Evolutionary conservation across 2,329 filamentous ascomycete genomes (phyloP).

Genomic region (Penicillium verrucosum): DNA sequence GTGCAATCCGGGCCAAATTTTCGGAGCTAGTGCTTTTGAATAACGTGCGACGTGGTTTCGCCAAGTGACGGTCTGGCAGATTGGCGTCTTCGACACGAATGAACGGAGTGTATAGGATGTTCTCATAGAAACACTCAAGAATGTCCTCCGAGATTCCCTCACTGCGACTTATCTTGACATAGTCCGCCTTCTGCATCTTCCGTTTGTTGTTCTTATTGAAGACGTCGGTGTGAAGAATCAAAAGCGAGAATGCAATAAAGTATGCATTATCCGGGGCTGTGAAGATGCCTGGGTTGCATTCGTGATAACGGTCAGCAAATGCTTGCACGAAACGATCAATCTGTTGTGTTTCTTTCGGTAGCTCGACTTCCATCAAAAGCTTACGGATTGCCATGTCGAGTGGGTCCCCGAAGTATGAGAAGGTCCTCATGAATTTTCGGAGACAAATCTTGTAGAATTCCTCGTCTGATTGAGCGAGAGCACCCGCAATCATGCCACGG

Average conservation of each 20-base stretch:
- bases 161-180: conserved; percentile 88
- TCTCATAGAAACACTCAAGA: conserved; percentile 95
- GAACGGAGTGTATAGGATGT: conserved; percentile 96
- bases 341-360: conserved; percentile 96
- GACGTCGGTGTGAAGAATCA: conserved; percentile 96
- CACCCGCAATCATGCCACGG: conserved; percentile 77
- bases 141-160: conserved; percentile 94
- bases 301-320: conserved; percentile 94
- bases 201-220: conserved; percentile 99
- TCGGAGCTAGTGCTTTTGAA: conserved; percentile 65
- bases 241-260: conserved; percentile 92
- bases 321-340: conserved; percentile 92
- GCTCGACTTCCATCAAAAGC: conserved; percentile 89
- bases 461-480: conserved; percentile 82
- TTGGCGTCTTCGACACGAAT: conserved; percentile 94
- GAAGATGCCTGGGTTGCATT: conserved; percentile 97
- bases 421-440: conserved; percentile 91
- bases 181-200: conserved; percentile 96
- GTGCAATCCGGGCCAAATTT: conserved; percentile 61
- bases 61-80: conserved; percentile 64
- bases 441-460: conserved; percentile 78
- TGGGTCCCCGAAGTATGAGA: conserved; percentile 92
- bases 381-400: conserved; percentile 98
- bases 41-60: conserved; percentile 68
- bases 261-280: conserved; percentile 84